These are phyloP conservation scores for Saitozyma podzolica DNA, from an alignment of 768 basidiomycete genomes.

Conservation along the genomic window DNA sequence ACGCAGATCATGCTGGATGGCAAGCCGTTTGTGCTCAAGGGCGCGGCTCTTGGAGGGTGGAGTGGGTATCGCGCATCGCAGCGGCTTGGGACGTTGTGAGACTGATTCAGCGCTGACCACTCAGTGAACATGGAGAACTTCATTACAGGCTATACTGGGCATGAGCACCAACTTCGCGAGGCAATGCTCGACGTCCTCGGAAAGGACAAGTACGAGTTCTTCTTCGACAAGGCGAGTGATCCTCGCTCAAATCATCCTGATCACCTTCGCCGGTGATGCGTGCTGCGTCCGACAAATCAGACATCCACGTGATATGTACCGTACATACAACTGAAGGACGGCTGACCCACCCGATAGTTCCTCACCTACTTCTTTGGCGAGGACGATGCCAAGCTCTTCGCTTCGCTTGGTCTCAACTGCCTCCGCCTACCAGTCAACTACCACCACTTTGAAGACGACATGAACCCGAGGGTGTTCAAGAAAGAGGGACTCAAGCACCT, in stretches of 20 bases:
- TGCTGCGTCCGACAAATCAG: too few relatives aligned
- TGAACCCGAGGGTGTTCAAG: conserved; percentile 75
- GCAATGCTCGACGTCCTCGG: conserved; percentile 68
- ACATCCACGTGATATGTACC: too few relatives aligned
- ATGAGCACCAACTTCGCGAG: conserved; percentile 70
- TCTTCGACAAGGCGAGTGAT: conserved; percentile 72
- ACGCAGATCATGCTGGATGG: conserved; percentile 29
- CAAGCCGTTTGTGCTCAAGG: conserved; percentile 33
- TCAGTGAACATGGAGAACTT: conserved; percentile 65
- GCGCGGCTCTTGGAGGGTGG: conserved; percentile 78
- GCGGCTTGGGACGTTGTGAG: neutral
- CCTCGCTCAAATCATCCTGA: neutral
- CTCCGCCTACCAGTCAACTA: conserved; percentile 58
- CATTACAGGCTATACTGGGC: conserved; percentile 69
- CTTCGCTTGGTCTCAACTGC: conserved; percentile 74
- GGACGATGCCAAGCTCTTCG: conserved; percentile 76
- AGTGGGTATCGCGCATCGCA: conserved; percentile 39
- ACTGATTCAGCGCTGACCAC: neutral
- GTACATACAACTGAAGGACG: neutral
- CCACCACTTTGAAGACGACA: conserved; percentile 59
- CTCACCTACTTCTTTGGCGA: conserved; percentile 80
- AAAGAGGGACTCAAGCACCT: conserved; percentile 75
- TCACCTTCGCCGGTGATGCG: too few relatives aligned
- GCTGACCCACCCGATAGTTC: conserved; percentile 57
- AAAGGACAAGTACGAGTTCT: conserved; percentile 65